Evolutionary conservation across 1,284 basidiomycete genomes (phyloP), one percentile per base, ranked within the genome.

Genomic region (Neotropicomus parvogracilis): DNA sequence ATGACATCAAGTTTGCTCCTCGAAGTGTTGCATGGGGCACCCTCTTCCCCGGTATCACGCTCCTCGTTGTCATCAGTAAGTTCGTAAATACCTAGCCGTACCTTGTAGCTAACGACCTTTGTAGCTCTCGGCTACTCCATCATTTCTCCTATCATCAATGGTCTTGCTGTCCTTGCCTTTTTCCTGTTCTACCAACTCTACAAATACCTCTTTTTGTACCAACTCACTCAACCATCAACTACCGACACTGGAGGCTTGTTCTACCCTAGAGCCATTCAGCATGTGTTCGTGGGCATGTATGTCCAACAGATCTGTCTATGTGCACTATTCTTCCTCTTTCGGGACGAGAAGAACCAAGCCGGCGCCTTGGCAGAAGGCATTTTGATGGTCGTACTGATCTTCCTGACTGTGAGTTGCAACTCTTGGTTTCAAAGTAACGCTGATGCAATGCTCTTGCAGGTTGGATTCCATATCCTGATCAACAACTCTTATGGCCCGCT

Each of bases 131-230:
- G 81, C 3, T 99, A 99, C 72, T 87, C 85, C 43, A 80, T 97
- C 65, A 95, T 99, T 58, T 86, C 92, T 2, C 95, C 95, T 0
- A 79, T 99, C 62, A 90, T 97, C 71, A 95, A 92, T 62, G 95
- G 95, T 13, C 84, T 99, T 41, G 85, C 91, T 2, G 81, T 81
- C 48, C 75, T 79, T 38, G 84, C 89, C 3, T 97, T 97, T 75
- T 81, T 88, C 67, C 69, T 88, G 35, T 90, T 92, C 67, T 97
- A 88, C 69, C 71, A 83, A 52, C 70, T 92, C 29, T 95, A 88
- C 77, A 97, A 97, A 70, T 95, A 93, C 62, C 77, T 90, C 21
- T 94, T 91, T 77, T 72, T 88, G 40, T 94, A 84, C 77, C 77
- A 80, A 60, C 81, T 86, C 62, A 87, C 93, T 55, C 85, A 89